Base-by-base conservation (phyloP, 2,329 filamentous ascomycete species). In the Fusarium nodosum region DNA sequence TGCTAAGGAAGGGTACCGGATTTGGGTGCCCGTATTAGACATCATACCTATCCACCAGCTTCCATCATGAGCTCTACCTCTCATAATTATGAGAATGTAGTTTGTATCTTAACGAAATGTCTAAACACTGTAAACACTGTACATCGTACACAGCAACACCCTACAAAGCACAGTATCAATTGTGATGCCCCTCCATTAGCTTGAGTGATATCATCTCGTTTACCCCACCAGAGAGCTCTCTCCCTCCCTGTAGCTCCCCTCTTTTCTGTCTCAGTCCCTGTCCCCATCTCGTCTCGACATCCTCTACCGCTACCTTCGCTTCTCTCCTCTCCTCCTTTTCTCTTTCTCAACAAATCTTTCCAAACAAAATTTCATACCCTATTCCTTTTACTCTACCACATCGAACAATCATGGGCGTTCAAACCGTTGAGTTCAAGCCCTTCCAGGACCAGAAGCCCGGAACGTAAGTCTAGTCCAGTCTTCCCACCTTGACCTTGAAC, bases 391-490 rank as follows among this genome's bases (percentile, higher is more conserved):
- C 26, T 22, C 38, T 53, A 55, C 56, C 48, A 53, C 50, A 64
- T 55, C 36, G 24, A 38, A 15, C 60, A 60, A 86, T 70, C 77
- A 96, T 97, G 93, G 82, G 83, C 72, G 79, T 86, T 82, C 87
- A 93, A 82, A 93, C 91, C 56, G 92, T 97, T 77, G 88, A 91
- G 74, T 89, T 97, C 81, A 90, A 89, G 81, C 89, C 94, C 64
- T 97, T 96, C 82, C 87, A 91, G 71, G 96, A 98, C 87, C 96
- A 99, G 88, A 99, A 99, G 88, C 94, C 95, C 71, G 95, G 95
- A 88, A 98, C 95, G 95, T 97, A 90, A 22, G 36, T 39, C n/a
- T 39, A 39, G 11, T 39, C 34, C 13, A 83, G 95, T 94, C 70
- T 67, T 66, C 39, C 53, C 36, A 30, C 52, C 38, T 55, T 51